Percentiles rank a stretch among this genome's conserved stretches.
Conservation (phyloP, 2,329 filamentous ascomycete species). For the Aureobasidium sp. region DNA sequence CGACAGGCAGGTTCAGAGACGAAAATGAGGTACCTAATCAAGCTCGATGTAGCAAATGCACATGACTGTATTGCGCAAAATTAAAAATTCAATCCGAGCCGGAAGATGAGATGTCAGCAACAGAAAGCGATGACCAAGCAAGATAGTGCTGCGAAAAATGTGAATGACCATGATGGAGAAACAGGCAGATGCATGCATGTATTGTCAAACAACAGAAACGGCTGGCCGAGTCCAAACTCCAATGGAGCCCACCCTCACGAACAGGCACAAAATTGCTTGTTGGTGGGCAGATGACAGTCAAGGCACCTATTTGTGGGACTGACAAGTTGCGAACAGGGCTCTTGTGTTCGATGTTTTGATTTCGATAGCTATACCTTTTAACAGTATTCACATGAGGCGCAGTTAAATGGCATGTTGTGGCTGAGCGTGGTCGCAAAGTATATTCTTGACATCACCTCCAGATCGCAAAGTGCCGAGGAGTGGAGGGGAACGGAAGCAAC, state of each 20-base stretch:
- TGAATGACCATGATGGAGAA: background rate
- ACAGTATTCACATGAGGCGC: background rate
- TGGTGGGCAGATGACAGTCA: background rate
- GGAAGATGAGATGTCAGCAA: background rate
- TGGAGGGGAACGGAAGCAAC: background rate
- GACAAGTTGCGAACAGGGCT: background rate
- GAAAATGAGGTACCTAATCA: background rate
- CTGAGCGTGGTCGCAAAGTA: conserved; percentile 6
- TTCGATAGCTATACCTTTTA: background rate
- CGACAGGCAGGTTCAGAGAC: background rate
- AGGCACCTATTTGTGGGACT: background rate
- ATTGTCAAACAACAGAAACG: background rate
- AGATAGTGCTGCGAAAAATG: background rate
- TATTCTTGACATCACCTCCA: conserved; percentile 4
- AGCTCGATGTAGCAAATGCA: background rate
- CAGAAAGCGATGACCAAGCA: background rate
- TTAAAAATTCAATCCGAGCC: background rate
- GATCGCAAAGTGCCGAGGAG: background rate
- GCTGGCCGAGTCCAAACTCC: background rate
- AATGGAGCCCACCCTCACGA: background rate
- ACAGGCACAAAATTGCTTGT: too few relatives aligned
- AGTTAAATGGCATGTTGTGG: background rate
- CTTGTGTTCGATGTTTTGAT: background rate
- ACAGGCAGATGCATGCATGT: background rate
- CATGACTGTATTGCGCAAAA: background rate